Evolutionary conservation across 768 basidiomycete species (phyloP).

Genomic region (Tricholoma bakamatsutake): DNA sequence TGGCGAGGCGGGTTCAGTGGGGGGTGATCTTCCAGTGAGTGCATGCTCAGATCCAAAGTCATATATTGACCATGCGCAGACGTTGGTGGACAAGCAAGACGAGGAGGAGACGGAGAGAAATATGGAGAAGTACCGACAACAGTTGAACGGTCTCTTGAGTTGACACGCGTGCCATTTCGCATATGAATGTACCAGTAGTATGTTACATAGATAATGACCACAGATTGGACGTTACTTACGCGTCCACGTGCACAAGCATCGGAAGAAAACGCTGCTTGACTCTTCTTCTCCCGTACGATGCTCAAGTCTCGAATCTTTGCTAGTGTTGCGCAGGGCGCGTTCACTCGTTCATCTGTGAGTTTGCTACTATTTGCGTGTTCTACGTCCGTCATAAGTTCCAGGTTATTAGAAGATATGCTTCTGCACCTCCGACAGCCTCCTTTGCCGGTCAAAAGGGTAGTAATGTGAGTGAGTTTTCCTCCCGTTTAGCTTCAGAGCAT

Average conservation of each 20-base stretch:
- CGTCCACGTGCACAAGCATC: constrained; percentile 14
- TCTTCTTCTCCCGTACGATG: constrained; percentile 40
- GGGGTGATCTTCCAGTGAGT: constrained; percentile 65
- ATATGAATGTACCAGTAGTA: constrained; percentile 11
- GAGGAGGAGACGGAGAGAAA: constrained; percentile 84
- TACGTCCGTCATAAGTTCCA: constrained; percentile 8
- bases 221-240: not conserved
- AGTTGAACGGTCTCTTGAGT: constrained; percentile 84
- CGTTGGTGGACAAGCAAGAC: constrained; percentile 54
- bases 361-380: not conserved
- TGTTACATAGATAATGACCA: not conserved
- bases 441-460: constrained; percentile 87
- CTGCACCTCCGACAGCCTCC: constrained; percentile 78
- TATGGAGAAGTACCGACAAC: constrained; percentile 87
- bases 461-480: constrained; percentile 52
- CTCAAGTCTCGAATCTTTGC: constrained; percentile 49
- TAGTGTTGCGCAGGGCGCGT: constrained; percentile 48
- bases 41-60: constrained; percentile 22
- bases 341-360: constrained; percentile 43
- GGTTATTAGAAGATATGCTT: constrained; percentile 51
- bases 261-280: constrained; percentile 14
- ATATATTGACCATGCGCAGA: constrained; percentile 29
- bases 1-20: constrained; percentile 75
- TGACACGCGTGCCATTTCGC: constrained; percentile 16
- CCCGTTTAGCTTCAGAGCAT: not conserved